Evolutionary conservation across 371 early-diverging fungal species (phyloP).

Genomic region (Globomyces sp.): DNA sequence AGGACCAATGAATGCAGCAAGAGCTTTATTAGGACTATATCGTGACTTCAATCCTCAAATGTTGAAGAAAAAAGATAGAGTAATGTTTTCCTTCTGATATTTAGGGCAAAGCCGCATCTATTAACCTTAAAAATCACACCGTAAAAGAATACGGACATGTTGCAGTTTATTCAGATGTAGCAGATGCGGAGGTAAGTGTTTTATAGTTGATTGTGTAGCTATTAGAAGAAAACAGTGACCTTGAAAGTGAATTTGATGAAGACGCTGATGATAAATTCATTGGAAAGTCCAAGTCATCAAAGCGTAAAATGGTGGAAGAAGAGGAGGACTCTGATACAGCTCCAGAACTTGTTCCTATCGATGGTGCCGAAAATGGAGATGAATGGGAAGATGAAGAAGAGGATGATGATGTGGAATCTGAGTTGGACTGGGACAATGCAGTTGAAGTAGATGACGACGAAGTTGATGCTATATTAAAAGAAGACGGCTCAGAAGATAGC

Average conservation of each 20-base stretch:
- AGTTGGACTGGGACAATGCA: constrained; percentile 20
- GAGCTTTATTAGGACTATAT: constrained; percentile 84
- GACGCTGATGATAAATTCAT: constrained; percentile 17
- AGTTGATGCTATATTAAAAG: constrained; percentile 37
- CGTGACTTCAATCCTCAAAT: constrained; percentile 92
- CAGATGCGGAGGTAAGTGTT: constrained; percentile 63
- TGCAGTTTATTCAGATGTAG: constrained; percentile 63
- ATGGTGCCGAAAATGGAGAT: constrained; percentile 17
- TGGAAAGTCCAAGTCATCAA: constrained; percentile 10
- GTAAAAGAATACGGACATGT: constrained; percentile 73
- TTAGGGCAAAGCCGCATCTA: constrained; percentile 61
- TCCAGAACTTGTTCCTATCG: constrained; percentile 10
- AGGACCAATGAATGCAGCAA: constrained; percentile 80
- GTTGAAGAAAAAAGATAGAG: constrained; percentile 87
- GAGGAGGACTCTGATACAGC: constrained; percentile 6
- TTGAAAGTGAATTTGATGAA: constrained; percentile 21
- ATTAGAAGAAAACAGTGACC: constrained; percentile 28
- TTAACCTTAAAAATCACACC: constrained; percentile 64
- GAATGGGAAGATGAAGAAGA: constrained; percentile 20
- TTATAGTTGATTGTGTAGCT: constrained; percentile 19
- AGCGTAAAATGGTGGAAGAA: constrained; percentile 39
- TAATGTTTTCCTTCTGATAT: constrained; percentile 27
- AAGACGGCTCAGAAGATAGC: constrained; percentile 39
- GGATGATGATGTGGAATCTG: constrained; percentile 23
- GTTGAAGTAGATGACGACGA: constrained; percentile 31